These are phyloP conservation scores for Leccinum aurantiacum DNA, from an alignment of 768 basidiomycete genomes.

Conservation along the genomic window DNA sequence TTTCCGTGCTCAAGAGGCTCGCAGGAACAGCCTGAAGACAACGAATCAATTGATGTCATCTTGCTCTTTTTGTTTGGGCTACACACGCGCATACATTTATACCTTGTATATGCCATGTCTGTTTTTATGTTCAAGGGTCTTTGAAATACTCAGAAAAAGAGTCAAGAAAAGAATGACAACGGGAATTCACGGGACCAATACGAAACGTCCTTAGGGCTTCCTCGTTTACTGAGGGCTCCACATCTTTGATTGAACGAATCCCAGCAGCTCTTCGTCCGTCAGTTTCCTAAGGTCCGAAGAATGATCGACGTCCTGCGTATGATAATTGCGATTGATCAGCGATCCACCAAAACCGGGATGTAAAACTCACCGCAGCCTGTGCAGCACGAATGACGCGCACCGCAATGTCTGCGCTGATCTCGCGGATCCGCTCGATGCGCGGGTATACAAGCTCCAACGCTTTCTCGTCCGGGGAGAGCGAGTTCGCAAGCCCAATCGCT, in stretches of 20 bases:
- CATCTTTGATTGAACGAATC: constrained; percentile 64
- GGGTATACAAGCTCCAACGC: constrained; percentile 76
- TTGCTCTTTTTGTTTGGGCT: not conserved
- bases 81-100: not conserved
- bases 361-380: constrained; percentile 61
- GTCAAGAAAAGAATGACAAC: not conserved
- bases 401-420: constrained; percentile 79
- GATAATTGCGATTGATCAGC: not conserved
- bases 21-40: constrained; percentile 39
- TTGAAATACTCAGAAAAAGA: not conserved
- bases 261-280: constrained; percentile 54
- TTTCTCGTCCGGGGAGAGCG: constrained; percentile 70
- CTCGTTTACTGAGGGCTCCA: constrained; percentile 55
- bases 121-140: not conserved
- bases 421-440: constrained; percentile 77
- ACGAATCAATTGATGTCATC: not conserved
- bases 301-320: constrained; percentile 52
- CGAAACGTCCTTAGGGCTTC: not conserved
- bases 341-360: not conserved
- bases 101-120: constrained; percentile 10
- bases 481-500: constrained; percentile 74
- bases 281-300: constrained; percentile 52
- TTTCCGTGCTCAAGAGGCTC: constrained; percentile 65
- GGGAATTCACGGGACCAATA: not conserved
- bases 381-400: constrained; percentile 74